Conservation (phyloP, 441 rosid species). For the Jatropha multifida region DNA sequence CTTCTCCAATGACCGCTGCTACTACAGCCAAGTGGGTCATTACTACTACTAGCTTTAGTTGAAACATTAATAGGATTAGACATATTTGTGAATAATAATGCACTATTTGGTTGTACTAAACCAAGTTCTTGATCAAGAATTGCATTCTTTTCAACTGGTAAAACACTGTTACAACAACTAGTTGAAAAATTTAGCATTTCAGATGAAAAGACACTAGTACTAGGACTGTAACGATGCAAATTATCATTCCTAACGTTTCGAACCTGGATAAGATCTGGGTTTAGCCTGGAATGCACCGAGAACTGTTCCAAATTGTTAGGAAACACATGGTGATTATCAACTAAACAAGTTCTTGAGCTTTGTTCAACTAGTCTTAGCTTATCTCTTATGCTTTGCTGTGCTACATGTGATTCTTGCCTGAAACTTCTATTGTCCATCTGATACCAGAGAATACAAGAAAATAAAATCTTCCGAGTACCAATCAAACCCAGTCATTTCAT, state of each 20-base stretch:
- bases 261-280: constrained; percentile 35
- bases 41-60: constrained; percentile 13
- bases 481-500: not conserved
- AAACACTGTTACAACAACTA: constrained; percentile 2
- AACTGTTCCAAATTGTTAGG: constrained; percentile 29
- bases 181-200: constrained; percentile 26
- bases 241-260: constrained; percentile 25
- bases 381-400: constrained; percentile 53
- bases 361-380: constrained; percentile 39
- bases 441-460: not conserved
- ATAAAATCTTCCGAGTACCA: not conserved
- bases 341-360: constrained; percentile 18
- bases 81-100: constrained; percentile 29
- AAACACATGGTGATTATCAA: constrained; percentile 26
- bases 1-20: constrained; percentile 34
- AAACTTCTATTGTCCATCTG: constrained; percentile 39
- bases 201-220: constrained; percentile 15
- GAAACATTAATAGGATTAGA: constrained; percentile 21
- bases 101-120: not conserved
- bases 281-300: constrained; percentile 20
- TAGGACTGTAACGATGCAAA: constrained; percentile 23
- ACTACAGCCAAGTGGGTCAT: constrained; percentile 20
- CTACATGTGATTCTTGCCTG: constrained; percentile 45
- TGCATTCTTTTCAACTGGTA: constrained; percentile 24
- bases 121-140: constrained; percentile 31